These are phyloP conservation scores for Cyclotella choctawhatcheeana DNA, from an alignment of 108 stramenopile genomes.

Conservation along the genomic window DNA sequence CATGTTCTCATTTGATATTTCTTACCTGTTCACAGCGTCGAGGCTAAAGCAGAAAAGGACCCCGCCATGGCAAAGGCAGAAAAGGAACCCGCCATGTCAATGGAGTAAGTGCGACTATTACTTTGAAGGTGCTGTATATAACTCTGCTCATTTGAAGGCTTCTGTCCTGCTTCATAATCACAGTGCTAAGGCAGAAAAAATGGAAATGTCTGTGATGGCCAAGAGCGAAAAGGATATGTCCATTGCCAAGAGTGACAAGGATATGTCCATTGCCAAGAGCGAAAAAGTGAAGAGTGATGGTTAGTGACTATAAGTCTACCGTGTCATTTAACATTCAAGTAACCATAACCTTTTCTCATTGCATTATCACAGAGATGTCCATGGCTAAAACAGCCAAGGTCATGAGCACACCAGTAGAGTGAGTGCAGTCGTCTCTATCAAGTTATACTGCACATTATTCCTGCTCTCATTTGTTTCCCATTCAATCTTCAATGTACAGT, in stretches of 20 bases:
- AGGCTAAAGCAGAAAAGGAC: constrained; percentile 2
- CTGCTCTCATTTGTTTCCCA: no score
- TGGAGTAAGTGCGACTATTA: background rate
- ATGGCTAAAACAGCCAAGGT: background rate
- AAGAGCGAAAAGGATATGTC: constrained; percentile 4
- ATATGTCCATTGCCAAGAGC: background rate
- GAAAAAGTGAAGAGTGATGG: no score
- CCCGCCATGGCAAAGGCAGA: background rate
- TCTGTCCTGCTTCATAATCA: no score
- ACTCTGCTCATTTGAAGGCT: background rate
- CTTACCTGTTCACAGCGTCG: background rate
- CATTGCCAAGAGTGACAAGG: background rate
- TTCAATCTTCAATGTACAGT: background rate
- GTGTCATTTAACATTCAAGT: no score
- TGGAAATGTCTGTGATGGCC: background rate
- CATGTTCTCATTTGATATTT: no score
- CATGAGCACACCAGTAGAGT: background rate
- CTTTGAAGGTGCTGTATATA: background rate
- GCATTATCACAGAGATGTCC: no score
- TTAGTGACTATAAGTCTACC: no score
- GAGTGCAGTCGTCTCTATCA: no score
- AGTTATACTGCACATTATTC: no score
- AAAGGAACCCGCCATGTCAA: constrained; percentile 8
- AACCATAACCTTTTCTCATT: no score
- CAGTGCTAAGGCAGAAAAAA: background rate